Evolutionary conservation across 768 basidiomycete genomes (phyloP).

Genomic region (Leccinum truebloodii): DNA sequence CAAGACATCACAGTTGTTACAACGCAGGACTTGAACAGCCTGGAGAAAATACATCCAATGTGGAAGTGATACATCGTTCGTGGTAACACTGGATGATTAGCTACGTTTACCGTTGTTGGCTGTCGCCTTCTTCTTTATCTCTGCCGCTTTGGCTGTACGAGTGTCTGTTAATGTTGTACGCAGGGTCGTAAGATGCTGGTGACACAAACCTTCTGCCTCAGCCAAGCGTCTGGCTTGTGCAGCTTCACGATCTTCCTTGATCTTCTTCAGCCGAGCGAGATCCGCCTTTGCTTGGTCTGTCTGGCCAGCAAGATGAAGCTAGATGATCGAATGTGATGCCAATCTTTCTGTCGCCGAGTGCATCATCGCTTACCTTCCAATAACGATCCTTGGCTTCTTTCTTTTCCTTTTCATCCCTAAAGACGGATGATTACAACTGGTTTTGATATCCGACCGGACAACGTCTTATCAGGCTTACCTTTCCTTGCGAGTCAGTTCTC

Average conservation of each 20-base stretch:
- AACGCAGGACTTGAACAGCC: background rate
- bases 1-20: background rate
- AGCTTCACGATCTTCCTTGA: conserved; percentile 84
- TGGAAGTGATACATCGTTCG: conserved; percentile 7
- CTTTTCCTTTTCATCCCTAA: conserved; percentile 90
- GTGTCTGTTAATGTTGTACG: background rate
- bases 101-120: conserved; percentile 27
- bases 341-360: conserved; percentile 2
- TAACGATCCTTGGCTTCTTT: conserved; percentile 85
- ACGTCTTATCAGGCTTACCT: conserved; percentile 41
- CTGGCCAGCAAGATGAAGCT: conserved; percentile 81
- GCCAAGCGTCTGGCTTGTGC: conserved; percentile 88
- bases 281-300: conserved; percentile 90
- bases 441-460: background rate
- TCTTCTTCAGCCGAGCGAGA: conserved; percentile 81
- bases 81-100: conserved; percentile 27
- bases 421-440: background rate
- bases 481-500: conserved; percentile 64
- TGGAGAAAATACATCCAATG: background rate
- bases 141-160: conserved; percentile 59
- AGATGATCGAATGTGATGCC: conserved; percentile 2
- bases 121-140: conserved; percentile 58
- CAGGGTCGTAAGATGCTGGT: background rate
- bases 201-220: conserved; percentile 72
- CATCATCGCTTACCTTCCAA: conserved; percentile 62